A percentile compares a stretch with the other conserved stretches of the same genome.
Conservation (phyloP, 768 basidiomycete species). For the Suillus placidus region DNA sequence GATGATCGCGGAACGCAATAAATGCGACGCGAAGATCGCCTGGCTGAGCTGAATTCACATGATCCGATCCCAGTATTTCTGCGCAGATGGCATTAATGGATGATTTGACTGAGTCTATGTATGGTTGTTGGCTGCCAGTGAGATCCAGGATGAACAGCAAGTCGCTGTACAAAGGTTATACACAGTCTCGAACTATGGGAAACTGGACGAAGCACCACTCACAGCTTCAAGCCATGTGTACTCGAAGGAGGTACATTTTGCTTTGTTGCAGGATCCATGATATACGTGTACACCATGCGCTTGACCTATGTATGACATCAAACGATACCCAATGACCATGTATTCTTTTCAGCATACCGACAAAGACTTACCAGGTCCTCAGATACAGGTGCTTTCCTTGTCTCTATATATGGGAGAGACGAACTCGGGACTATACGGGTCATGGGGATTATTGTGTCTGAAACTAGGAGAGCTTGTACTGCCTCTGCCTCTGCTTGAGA, state of each 20-base stretch:
- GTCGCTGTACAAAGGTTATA: constrained; percentile 29
- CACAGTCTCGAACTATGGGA: background rate
- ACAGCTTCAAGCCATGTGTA: constrained; percentile 1
- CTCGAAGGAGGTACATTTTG: background rate
- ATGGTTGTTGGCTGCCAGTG: constrained; percentile 48
- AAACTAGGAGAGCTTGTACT: background rate
- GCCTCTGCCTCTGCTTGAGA: constrained; percentile 1
- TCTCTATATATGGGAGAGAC: background rate
- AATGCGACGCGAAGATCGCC: constrained; percentile 48
- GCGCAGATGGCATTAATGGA: constrained; percentile 32
- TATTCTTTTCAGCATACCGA: background rate
- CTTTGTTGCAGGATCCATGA: background rate
- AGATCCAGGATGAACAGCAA: constrained; percentile 55
- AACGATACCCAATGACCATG: background rate
- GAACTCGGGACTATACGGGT: background rate
- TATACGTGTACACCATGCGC: constrained; percentile 1
- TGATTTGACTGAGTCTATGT: constrained; percentile 29
- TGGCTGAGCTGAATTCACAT: constrained; percentile 41
- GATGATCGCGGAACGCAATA: constrained; percentile 53
- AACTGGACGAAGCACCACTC: constrained; percentile 1
- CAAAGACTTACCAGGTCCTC: background rate
- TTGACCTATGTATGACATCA: background rate
- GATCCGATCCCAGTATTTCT: constrained; percentile 39
- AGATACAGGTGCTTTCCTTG: background rate
- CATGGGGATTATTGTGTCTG: background rate